Evolutionary conservation across 208 protist species (phyloP).

Genomic region (Trypanosoma caninum): DNA sequence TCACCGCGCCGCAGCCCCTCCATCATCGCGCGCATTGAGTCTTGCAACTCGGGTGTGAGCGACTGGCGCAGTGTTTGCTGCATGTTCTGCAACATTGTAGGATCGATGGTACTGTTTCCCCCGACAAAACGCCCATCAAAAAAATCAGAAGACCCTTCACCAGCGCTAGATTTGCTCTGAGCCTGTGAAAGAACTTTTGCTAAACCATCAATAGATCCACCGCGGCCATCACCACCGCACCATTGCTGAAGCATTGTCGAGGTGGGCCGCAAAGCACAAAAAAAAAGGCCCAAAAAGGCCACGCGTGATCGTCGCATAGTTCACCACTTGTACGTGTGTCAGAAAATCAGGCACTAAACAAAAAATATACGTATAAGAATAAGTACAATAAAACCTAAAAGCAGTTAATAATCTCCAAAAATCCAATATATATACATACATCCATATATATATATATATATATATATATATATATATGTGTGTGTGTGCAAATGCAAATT

Average conservation of each 20-base stretch:
- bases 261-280: neutral
- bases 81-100: constrained; percentile 54
- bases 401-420: neutral
- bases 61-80: constrained; percentile 54
- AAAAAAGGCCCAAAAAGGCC: neutral
- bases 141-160: constrained; percentile 29
- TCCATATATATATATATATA: neutral
- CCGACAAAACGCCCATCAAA: constrained; percentile 77
- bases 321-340: neutral
- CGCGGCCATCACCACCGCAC: constrained; percentile 13
- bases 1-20: constrained; percentile 54
- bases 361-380: constrained; percentile 5
- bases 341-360: constrained; percentile 10
- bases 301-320: constrained; percentile 21
- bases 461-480: neutral
- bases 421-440: constrained; percentile 4
- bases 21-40: constrained; percentile 81
- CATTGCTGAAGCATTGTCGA: constrained; percentile 22
- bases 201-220: constrained; percentile 44
- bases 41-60: constrained; percentile 81
- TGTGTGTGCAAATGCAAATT: neutral
- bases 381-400: neutral
- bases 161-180: constrained; percentile 6
- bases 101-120: constrained; percentile 57
- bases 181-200: constrained; percentile 59